A percentile compares a stretch with the other conserved stretches of the same genome.
These are phyloP conservation scores for Pichia sporocuriosa DNA, from an alignment of 805 yeast genomes.

Conservation along the genomic window DNA sequence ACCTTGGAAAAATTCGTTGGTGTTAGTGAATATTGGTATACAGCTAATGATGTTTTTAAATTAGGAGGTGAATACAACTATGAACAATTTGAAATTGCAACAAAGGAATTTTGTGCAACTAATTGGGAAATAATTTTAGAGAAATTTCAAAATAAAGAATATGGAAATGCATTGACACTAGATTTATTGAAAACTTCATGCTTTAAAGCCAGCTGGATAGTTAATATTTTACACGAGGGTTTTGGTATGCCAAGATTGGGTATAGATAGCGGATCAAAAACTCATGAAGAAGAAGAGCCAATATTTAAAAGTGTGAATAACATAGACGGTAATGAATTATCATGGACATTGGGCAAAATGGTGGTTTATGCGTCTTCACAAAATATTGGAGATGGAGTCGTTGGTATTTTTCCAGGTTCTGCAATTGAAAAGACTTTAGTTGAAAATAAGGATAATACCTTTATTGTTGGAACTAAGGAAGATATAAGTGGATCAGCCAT, in stretches of 20 bases:
- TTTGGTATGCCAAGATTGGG: constrained; percentile 76
- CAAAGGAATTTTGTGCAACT: constrained; percentile 66
- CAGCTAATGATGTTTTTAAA: constrained; percentile 85
- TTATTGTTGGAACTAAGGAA: constrained; percentile 27
- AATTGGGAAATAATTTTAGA: constrained; percentile 56
- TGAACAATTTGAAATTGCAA: constrained; percentile 55
- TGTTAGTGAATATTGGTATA: constrained; percentile 95
- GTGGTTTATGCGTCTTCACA: constrained; percentile 75
- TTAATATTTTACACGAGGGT: constrained; percentile 86
- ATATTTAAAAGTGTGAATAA: constrained; percentile 72
- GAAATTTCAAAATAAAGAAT: constrained; percentile 47
- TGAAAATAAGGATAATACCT: too few relatives aligned
- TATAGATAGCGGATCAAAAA: constrained; percentile 32
- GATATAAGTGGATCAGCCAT: neutral
- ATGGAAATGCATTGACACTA: constrained; percentile 47
- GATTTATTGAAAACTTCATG: constrained; percentile 69
- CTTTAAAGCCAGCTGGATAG: constrained; percentile 92
- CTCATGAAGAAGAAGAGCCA: constrained; percentile 14
- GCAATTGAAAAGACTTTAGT: constrained; percentile 16
- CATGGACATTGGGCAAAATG: constrained; percentile 94
- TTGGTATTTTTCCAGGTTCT: constrained; percentile 18
- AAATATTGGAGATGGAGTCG: constrained; percentile 27
- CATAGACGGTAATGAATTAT: constrained; percentile 76
- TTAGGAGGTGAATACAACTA: constrained; percentile 87
- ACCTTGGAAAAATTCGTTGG: constrained; percentile 80